A percentile compares a stretch with the other conserved stretches of the same genome.
Evolutionary conservation across 371 early-diverging fungal species (phyloP).

Genomic region (Actinomucor elegans): DNA sequence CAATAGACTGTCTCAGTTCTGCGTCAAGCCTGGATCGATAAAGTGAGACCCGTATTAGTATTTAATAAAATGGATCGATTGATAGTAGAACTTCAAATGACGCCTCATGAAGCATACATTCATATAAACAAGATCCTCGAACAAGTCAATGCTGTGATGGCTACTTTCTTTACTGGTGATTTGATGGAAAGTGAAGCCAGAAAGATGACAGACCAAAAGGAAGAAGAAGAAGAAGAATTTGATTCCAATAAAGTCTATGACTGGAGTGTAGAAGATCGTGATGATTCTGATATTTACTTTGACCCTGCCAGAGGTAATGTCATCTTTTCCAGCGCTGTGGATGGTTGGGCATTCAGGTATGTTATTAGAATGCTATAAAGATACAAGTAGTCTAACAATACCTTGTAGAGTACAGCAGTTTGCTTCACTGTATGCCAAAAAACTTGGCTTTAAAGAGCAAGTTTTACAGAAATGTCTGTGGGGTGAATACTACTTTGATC

Average conservation of each 20-base stretch:
- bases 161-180: conserved; percentile 89
- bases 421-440: conserved; percentile 86
- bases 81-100: conserved; percentile 90
- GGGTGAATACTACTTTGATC: conserved; percentile 97
- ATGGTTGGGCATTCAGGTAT: conserved; percentile 98
- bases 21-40: conserved; percentile 91
- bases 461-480: conserved; percentile 81
- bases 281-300: conserved; percentile 93
- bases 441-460: conserved; percentile 83
- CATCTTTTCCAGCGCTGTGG: conserved; percentile 91
- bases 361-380: not conserved
- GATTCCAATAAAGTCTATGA: conserved; percentile 52
- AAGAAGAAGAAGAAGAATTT: conserved; percentile 42
- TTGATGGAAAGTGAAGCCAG: conserved; percentile 85
- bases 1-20: conserved; percentile 89
- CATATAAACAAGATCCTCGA: conserved; percentile 92
- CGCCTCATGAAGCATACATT: conserved; percentile 88
- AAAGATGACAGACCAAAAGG: conserved; percentile 56
- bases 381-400: not conserved
- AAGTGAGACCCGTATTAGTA: conserved; percentile 90
- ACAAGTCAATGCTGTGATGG: conserved; percentile 95
- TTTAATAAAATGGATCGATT: conserved; percentile 99
- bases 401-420: conserved; percentile 79
- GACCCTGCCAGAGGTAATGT: conserved; percentile 95
- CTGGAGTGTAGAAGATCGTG: conserved; percentile 87